These are phyloP conservation scores for Penicillium crustosum DNA, from an alignment of 2,329 filamentous ascomycete species.

Conservation along the genomic window DNA sequence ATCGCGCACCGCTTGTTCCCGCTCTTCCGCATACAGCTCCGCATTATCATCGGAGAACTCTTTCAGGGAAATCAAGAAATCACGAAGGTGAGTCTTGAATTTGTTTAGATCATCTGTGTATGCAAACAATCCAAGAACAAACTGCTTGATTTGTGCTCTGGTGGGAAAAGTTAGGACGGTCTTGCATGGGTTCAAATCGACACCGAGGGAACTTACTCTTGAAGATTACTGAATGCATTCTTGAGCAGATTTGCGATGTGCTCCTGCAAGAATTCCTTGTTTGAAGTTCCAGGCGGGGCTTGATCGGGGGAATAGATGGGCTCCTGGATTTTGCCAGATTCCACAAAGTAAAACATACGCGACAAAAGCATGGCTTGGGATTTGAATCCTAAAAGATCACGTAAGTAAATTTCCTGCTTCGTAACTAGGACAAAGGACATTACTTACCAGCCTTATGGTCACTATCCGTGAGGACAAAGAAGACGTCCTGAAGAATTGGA, in stretches of 20 bases:
- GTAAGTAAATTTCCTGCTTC: background rate
- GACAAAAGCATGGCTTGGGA: conserved; percentile 91
- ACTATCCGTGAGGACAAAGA: conserved; percentile 95
- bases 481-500: conserved; percentile 92
- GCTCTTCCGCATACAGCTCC: conserved; percentile 89
- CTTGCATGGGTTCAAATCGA: background rate
- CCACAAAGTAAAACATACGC: conserved; percentile 95
- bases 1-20: conserved; percentile 85
- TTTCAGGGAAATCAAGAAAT: conserved; percentile 96
- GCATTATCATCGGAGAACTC: conserved; percentile 96
- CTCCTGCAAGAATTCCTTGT: conserved; percentile 84
- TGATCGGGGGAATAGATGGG: conserved; percentile 86
- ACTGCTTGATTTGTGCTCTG: conserved; percentile 81
- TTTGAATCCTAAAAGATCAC: conserved; percentile 68
- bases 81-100: conserved; percentile 93
- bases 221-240: conserved; percentile 90
- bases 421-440: background rate
- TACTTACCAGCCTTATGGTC: conserved; percentile 84
- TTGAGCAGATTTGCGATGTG: conserved; percentile 83
- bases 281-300: conserved; percentile 77
- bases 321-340: conserved; percentile 83
- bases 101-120: conserved; percentile 86
- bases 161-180: conserved; percentile 13
- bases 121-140: conserved; percentile 86
- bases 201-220: conserved; percentile 62